These are phyloP conservation scores for Cryphonectria naterciae DNA, from an alignment of 2,329 filamentous ascomycete genomes.

Conservation along the genomic window DNA sequence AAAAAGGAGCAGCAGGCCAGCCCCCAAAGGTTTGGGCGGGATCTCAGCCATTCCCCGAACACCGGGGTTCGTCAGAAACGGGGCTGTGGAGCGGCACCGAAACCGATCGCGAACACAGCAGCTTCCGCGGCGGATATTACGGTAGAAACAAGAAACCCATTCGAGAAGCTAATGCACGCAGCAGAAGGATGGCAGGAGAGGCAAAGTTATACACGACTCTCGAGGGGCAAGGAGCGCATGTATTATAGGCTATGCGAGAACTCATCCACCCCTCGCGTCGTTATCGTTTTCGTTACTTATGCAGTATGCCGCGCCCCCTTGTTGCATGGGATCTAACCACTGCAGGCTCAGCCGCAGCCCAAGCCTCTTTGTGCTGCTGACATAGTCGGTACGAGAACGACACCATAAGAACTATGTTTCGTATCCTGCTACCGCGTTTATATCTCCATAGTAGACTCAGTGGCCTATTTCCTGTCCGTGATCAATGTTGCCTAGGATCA, in stretches of 20 bases:
- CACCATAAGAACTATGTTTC: neutral
- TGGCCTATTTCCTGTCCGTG: neutral
- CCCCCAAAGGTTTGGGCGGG: neutral
- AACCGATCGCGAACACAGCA: constrained; percentile 2
- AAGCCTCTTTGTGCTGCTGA: neutral
- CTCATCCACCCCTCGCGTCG: neutral
- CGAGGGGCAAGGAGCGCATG: neutral
- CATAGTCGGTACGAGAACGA: neutral
- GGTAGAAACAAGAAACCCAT: neutral
- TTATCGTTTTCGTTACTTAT: neutral
- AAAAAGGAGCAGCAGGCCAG: neutral
- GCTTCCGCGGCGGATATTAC: neutral
- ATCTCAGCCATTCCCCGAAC: neutral
- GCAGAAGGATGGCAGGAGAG: neutral
- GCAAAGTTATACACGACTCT: neutral
- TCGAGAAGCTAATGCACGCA: neutral
- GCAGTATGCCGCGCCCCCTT: neutral
- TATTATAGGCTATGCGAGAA: neutral
- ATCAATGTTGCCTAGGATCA: neutral
- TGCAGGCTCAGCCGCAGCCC: neutral
- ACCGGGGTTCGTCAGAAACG: neutral
- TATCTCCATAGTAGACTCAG: neutral
- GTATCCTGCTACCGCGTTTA: neutral
- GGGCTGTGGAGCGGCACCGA: constrained; percentile 3
- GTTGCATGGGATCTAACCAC: neutral